A percentile compares a stretch with the other conserved stretches of the same genome.
Evolutionary conservation across 2,329 filamentous ascomycete genomes (phyloP).

Genomic region (Acephala macrosclerotiorum): DNA sequence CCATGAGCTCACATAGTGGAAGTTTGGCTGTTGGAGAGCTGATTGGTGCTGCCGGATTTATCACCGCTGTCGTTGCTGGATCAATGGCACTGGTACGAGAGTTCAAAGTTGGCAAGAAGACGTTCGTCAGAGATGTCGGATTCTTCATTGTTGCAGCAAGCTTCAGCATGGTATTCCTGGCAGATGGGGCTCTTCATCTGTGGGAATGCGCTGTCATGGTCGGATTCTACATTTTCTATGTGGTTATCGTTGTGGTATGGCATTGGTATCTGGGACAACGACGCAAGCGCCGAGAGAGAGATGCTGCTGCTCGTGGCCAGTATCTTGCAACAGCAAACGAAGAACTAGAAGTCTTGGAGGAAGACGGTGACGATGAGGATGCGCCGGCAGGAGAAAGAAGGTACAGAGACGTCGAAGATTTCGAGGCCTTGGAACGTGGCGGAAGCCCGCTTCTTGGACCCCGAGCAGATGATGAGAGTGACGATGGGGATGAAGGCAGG

Average conservation of each 20-base stretch:
- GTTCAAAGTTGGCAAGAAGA: constrained; percentile 88
- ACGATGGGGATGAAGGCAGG: constrained; percentile 63
- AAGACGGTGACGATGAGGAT: constrained; percentile 66
- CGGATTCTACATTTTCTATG: constrained; percentile 88
- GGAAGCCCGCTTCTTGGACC: constrained; percentile 52
- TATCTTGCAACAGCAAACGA: constrained; percentile 66
- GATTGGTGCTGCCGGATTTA: constrained; percentile 94
- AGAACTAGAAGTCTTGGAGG: constrained; percentile 67
- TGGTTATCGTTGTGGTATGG: constrained; percentile 86
- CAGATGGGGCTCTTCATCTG: constrained; percentile 81
- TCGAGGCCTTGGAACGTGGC: constrained; percentile 41
- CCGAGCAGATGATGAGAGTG: constrained; percentile 47
- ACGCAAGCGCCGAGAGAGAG: constrained; percentile 66
- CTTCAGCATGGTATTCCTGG: constrained; percentile 87
- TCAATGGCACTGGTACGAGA: constrained; percentile 98
- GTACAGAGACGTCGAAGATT: constrained; percentile 40
- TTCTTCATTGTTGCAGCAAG: constrained; percentile 90
- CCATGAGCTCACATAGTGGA: constrained; percentile 97
- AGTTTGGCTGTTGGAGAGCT: constrained; percentile 95
- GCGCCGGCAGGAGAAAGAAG: constrained; percentile 46
- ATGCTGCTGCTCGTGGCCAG: constrained; percentile 77
- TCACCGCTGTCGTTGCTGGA: constrained; percentile 93
- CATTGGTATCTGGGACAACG: constrained; percentile 82
- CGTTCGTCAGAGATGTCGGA: constrained; percentile 88
- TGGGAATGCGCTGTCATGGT: constrained; percentile 96